A percentile compares a stretch with the other conserved stretches of the same genome.
phyloP scores from a whole-genome alignment of 306 rosid genomes.

The Sphenostylis stenocarpa region DNA sequence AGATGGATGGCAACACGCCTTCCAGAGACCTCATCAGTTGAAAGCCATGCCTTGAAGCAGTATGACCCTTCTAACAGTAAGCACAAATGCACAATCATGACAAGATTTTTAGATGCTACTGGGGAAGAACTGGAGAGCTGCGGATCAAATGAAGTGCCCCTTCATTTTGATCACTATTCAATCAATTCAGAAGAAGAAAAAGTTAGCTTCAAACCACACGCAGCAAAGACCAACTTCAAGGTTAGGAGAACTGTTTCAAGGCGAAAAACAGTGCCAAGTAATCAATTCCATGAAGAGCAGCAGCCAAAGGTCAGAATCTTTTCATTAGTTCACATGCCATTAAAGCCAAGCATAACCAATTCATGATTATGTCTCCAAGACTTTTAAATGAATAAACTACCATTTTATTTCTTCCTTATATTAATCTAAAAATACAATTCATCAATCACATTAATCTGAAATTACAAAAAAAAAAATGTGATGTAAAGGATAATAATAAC shows the following conservation, averaged over 20 bases:
- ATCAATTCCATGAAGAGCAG: conserved; percentile 48
- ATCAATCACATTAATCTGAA: not conserved
- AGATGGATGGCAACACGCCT: conserved; percentile 97
- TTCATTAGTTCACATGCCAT: not conserved
- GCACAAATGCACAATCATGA: conserved; percentile 33
- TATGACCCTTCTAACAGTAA: conserved; percentile 39
- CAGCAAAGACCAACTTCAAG: conserved; percentile 43
- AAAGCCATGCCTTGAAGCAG: conserved; percentile 50
- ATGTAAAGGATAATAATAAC: not conserved
- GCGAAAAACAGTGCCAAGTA: conserved; percentile 60
- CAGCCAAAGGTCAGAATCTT: conserved; percentile 47
- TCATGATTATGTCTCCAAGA: not conserved
- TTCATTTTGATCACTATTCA: conserved; percentile 54
- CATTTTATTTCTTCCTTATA: not conserved
- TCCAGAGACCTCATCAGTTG: conserved; percentile 59
- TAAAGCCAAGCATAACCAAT: not conserved
- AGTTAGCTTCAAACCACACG: conserved; percentile 35
- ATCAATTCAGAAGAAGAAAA: conserved; percentile 41
- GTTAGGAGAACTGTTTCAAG: conserved; percentile 52
- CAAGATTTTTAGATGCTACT: conserved; percentile 50
- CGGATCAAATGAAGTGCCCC: conserved; percentile 81
- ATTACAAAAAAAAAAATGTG: not conserved
- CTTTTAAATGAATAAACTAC: not conserved
- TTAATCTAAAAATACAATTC: too few relatives aligned
- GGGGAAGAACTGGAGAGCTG: conserved; percentile 92